These are phyloP conservation scores for Cyberlindnera americana DNA, from an alignment of 805 yeast species.

Conservation along the genomic window DNA sequence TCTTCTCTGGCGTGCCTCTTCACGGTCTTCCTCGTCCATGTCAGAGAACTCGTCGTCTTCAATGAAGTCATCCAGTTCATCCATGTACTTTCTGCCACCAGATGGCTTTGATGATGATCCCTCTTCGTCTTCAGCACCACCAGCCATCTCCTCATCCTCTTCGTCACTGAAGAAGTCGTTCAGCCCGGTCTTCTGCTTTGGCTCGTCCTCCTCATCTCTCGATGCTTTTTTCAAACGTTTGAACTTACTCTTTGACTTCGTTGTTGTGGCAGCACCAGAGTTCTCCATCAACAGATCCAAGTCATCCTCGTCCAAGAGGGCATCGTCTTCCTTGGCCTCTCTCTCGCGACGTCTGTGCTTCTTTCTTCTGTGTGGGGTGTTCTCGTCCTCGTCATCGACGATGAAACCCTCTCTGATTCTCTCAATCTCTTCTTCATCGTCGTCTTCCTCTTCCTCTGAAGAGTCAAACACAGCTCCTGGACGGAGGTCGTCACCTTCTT, in stretches of 20 bases:
- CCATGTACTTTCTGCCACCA: conserved; percentile 40
- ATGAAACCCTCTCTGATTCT: conserved; percentile 88
- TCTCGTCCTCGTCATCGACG: conserved; percentile 87
- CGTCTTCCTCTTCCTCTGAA: conserved; percentile 88
- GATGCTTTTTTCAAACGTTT: conserved; percentile 83
- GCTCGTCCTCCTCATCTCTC: conserved; percentile 34
- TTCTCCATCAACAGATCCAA: conserved; percentile 88
- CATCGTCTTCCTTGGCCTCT: conserved; percentile 49
- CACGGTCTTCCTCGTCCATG: conserved; percentile 65
- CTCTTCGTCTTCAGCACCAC: conserved; percentile 16
- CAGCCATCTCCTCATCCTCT: conserved; percentile 27
- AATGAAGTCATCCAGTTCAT: conserved; percentile 94
- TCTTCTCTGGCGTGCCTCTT: conserved; percentile 42
- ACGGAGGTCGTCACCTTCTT: conserved; percentile 38
- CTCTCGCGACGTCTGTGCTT: conserved; percentile 34
- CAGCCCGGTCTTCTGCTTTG: conserved; percentile 36
- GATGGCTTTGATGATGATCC: conserved; percentile 25
- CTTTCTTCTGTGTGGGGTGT: conserved; percentile 36
- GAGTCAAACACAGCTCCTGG: conserved; percentile 50
- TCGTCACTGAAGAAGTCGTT: conserved; percentile 42
- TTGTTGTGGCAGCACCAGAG: conserved; percentile 57
- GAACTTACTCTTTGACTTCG: conserved; percentile 44
- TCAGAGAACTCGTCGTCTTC: conserved; percentile 97
- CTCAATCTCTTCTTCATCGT: conserved; percentile 85
- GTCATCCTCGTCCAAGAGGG: conserved; percentile 90